Evolutionary conservation across 1,139 yeast genomes (phyloP).

Genomic region (Yamadazyma triangularis): DNA sequence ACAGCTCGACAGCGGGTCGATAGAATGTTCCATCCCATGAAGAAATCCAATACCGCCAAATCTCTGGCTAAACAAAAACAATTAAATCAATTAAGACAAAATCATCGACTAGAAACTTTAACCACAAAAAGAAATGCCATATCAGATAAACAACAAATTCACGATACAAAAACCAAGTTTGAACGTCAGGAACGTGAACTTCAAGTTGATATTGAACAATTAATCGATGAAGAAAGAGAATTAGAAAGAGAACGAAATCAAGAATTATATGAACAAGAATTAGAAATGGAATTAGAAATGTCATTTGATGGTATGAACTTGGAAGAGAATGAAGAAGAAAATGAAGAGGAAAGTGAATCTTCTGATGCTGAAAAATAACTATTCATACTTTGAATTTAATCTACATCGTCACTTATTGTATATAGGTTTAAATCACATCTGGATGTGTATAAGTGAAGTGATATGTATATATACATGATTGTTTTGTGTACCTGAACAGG

Average conservation of each 20-base stretch:
- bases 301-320: constrained; percentile 6
- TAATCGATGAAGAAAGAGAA: constrained; percentile 28
- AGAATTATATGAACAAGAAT: constrained; percentile 4
- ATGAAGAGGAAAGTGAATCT: neutral
- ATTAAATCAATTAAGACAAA: constrained; percentile 24
- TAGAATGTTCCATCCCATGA: no score
- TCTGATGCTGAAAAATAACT: no score
- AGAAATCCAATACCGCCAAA: no score
- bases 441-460: no score
- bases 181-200: constrained; percentile 15
- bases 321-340: no score
- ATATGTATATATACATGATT: no score
- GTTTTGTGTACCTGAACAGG: no score
- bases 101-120: constrained; percentile 21
- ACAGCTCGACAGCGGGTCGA: no score
- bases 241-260: constrained; percentile 4
- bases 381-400: no score
- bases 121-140: constrained; percentile 20
- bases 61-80: constrained; percentile 26
- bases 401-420: no score
- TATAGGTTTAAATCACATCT: no score
- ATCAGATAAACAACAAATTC: constrained; percentile 19
- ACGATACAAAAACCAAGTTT: constrained; percentile 15
- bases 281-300: constrained; percentile 13
- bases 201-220: constrained; percentile 22